Percentiles rank a stretch among this genome's conserved stretches.
These are phyloP conservation scores for Moesziomyces antarcticus DNA, from an alignment of 1,284 basidiomycete genomes.

Conservation along the genomic window DNA sequence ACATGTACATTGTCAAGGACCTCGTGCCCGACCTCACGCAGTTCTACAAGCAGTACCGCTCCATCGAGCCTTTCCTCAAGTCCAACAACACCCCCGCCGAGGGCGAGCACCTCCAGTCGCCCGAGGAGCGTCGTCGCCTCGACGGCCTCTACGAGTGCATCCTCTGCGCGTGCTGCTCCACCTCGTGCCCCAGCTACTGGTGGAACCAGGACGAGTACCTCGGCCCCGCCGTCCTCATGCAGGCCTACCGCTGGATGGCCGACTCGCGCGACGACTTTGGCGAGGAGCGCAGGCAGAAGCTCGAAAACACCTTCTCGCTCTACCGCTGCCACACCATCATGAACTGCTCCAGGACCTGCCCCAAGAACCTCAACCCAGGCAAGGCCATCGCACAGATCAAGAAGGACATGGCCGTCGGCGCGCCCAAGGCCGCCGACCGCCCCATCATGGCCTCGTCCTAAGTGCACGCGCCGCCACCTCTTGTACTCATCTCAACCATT, in stretches of 20 bases:
- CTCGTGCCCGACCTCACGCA: slow-evolving; percentile 86
- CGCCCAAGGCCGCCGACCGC: slow-evolving; percentile 54
- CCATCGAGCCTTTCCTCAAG: slow-evolving; percentile 77
- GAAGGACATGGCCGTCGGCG: slow-evolving; percentile 65
- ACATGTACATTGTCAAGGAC: slow-evolving; percentile 99
- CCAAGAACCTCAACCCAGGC: slow-evolving; percentile 85
- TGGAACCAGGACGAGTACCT: slow-evolving; percentile 99
- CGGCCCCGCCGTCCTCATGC: slow-evolving; percentile 93
- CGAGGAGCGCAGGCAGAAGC: slow-evolving; percentile 84
- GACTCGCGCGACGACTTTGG: slow-evolving; percentile 89
- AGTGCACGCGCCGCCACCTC: neutral
- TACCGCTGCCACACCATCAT: slow-evolving; percentile 86
- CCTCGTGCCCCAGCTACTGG: slow-evolving; percentile 91
- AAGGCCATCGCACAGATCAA: slow-evolving; percentile 67
- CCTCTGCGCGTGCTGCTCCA: slow-evolving; percentile 79
- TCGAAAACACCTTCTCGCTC: slow-evolving; percentile 94
- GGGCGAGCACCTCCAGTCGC: slow-evolving; percentile 86
- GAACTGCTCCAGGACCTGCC: slow-evolving; percentile 93
- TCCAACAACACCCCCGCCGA: slow-evolving; percentile 64
- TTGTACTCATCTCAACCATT: neutral
- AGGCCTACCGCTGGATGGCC: slow-evolving; percentile 88
- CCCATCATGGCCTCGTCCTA: slow-evolving; percentile 59
- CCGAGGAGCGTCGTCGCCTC: slow-evolving; percentile 91
- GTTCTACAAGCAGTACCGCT: slow-evolving; percentile 99
- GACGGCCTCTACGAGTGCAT: slow-evolving; percentile 91